Conservation (phyloP, 2,329 filamentous ascomycete species). For the Xylaria hypoxylon region DNA sequence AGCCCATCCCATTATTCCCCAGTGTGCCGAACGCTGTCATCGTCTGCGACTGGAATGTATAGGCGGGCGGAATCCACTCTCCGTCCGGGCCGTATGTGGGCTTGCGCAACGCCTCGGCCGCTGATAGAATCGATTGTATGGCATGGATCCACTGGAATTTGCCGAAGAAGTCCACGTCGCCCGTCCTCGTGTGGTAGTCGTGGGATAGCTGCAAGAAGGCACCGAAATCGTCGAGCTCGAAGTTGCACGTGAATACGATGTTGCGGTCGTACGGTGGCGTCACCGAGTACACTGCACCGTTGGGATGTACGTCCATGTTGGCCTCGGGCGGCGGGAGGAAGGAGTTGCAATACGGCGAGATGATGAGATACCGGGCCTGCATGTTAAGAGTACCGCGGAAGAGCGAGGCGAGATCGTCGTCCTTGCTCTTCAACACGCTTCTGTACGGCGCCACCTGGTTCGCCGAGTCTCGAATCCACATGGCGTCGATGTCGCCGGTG, state of each 20-base stretch:
- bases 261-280: slow-evolving; percentile 74
- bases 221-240: slow-evolving; percentile 90
- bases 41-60: slow-evolving; percentile 82
- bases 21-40: slow-evolving; percentile 84
- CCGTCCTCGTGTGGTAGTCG: slow-evolving; percentile 81
- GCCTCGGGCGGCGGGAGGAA: slow-evolving; percentile 88
- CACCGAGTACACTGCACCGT: slow-evolving; percentile 68
- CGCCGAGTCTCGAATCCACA: slow-evolving; percentile 88
- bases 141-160: slow-evolving; percentile 79
- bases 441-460: slow-evolving; percentile 79
- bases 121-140: slow-evolving; percentile 74
- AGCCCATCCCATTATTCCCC: slow-evolving; percentile 79
- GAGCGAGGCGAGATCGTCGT: slow-evolving; percentile 72
- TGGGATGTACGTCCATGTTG: slow-evolving; percentile 68
- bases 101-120: slow-evolving; percentile 76
- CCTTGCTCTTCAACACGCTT: slow-evolving; percentile 67
- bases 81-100: slow-evolving; percentile 65
- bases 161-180: slow-evolving; percentile 78
- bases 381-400: slow-evolving; percentile 79
- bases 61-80: slow-evolving; percentile 55
- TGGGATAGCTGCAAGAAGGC: slow-evolving; percentile 85
- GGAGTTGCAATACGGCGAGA: slow-evolving; percentile 86
- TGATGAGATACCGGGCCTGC: slow-evolving; percentile 74
- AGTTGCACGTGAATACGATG: slow-evolving; percentile 94
- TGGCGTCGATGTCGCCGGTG: slow-evolving; percentile 85